Evolutionary conservation across 2,329 filamentous ascomycete species (phyloP), one percentile per base, ranked within the genome.

Genomic region (Diaporthe longicolla): DNA sequence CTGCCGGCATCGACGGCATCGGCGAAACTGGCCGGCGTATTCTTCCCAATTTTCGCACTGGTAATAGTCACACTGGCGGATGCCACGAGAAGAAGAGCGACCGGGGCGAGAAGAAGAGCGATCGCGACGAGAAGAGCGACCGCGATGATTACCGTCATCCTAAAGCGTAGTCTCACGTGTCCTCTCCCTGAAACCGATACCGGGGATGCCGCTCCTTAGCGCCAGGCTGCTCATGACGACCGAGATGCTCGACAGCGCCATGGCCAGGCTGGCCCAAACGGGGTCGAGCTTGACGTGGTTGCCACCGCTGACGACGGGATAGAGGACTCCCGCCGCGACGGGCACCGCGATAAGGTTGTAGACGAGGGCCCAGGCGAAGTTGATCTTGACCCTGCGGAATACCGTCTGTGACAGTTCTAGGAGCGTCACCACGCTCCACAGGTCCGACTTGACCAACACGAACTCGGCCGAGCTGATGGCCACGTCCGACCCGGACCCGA

Each of bases 21-120:
- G 99, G 78, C 97, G 97, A 83, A 99, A 99, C 82, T 99, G 96
- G 76, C 97, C 92, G 52, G 96, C 95, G 82, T 92, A 98, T 84
- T 98, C 94, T 83, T 99, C 97, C 97, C 97, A 99, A 82, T 97
- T 98, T 75, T 96, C 96, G 83, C 97, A 99, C 84, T 98, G 92
- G 85, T 97, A 99, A 85, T 98, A 98, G 71, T 97, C 97, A 83
- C 97, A 99, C 82, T 99, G 97, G 73, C 97, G 90, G 78, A 99
- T 98, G 74, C 97, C 97, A 55, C 97, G 29, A 29, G 29, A 5
- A 29, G 5, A n/a, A n/a, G n/a, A n/a, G n/a, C n/a, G n/a, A n/a
- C n/a, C n/a, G n/a, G n/a, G n/a, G n/a, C n/a, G n/a, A 29, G 29
- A 6, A 6, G 5, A 32, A 32, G 29, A 32, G 29, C 29, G 4